Evolutionary conservation across 805 yeast genomes (phyloP).

Genomic region (Nakazawaea sp.): DNA sequence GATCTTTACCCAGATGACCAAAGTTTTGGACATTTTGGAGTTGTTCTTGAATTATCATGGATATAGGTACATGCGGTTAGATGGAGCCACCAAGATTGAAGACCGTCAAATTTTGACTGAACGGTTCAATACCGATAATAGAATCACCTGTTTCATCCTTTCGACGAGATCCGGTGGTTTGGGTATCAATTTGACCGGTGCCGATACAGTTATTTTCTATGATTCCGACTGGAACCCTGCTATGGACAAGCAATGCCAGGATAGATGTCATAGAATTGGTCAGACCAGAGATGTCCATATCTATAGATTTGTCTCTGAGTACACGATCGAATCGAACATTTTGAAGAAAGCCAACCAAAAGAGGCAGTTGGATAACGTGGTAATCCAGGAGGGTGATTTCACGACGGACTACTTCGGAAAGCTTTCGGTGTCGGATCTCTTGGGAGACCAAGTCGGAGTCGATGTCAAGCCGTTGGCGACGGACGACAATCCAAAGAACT

Average conservation of each 20-base stretch:
- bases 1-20: conserved; percentile 97
- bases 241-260: conserved; percentile 99
- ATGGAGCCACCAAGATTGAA: conserved; percentile 96
- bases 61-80: conserved; percentile 87
- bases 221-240: conserved; percentile 99
- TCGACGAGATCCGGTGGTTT: conserved; percentile 98
- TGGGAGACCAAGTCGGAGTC: conserved; percentile 49
- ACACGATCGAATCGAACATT: conserved; percentile 92
- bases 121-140: conserved; percentile 78
- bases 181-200: conserved; percentile 96
- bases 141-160: conserved; percentile 83
- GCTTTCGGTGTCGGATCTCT: conserved; percentile 76
- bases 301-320: conserved; percentile 92
- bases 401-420: conserved; percentile 94
- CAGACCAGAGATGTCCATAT: conserved; percentile 97
- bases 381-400: conserved; percentile 96
- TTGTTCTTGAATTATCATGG: conserved; percentile 93
- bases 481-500: conserved; percentile 20
- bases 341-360: conserved; percentile 92
- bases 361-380: conserved; percentile 87
- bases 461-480: conserved; percentile 18
- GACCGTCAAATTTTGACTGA: conserved; percentile 94
- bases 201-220: conserved; percentile 96
- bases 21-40: conserved; percentile 87
- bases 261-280: conserved; percentile 97